Evolutionary conservation across 768 basidiomycete genomes (phyloP).

Genomic region (Harrya chromipes): DNA sequence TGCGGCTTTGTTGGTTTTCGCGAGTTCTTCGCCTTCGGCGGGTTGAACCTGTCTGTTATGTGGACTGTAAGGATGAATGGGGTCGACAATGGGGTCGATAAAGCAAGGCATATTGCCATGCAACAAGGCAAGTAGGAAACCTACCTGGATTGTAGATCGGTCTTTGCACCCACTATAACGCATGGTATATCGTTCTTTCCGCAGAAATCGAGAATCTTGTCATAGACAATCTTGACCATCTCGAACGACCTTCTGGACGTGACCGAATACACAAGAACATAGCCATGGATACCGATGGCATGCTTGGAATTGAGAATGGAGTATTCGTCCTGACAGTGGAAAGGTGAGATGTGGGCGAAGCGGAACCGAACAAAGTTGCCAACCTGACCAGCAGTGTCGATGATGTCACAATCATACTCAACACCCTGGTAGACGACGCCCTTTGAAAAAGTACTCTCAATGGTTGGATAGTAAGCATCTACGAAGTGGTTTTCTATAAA

Average conservation of each 20-base stretch:
- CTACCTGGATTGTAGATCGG: constrained; percentile 75
- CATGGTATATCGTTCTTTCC: constrained; percentile 84
- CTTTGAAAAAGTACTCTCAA: constrained; percentile 86
- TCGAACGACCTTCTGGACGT: constrained; percentile 87
- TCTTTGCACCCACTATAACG: constrained; percentile 92
- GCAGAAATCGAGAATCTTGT: constrained; percentile 89
- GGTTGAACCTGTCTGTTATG: constrained; percentile 68
- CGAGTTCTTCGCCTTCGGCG: constrained; percentile 73
- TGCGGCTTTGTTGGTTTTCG: constrained; percentile 66
- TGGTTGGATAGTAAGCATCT: constrained; percentile 94
- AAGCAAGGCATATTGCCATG: constrained; percentile 9
- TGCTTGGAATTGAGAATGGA: constrained; percentile 91
- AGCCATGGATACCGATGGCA: constrained; percentile 96
- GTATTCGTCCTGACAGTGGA: constrained; percentile 71
- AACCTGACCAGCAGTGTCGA: constrained; percentile 97
- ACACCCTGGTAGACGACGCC: constrained; percentile 82
- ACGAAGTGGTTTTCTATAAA: constrained; percentile 92
- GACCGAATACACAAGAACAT: constrained; percentile 94
- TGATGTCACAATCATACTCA: constrained; percentile 95
- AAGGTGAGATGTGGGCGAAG: constrained; percentile 2
- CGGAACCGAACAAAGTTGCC: constrained; percentile 20
- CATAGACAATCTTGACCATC: constrained; percentile 90
- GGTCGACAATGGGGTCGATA: constrained; percentile 11
- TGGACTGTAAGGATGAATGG: constrained; percentile 32
- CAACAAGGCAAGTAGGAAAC: constrained; percentile 25